A percentile compares a stretch with the other conserved stretches of the same genome.
Conservation (phyloP, 1,284 basidiomycete genomes). For the Neonothopanus nambi region DNA sequence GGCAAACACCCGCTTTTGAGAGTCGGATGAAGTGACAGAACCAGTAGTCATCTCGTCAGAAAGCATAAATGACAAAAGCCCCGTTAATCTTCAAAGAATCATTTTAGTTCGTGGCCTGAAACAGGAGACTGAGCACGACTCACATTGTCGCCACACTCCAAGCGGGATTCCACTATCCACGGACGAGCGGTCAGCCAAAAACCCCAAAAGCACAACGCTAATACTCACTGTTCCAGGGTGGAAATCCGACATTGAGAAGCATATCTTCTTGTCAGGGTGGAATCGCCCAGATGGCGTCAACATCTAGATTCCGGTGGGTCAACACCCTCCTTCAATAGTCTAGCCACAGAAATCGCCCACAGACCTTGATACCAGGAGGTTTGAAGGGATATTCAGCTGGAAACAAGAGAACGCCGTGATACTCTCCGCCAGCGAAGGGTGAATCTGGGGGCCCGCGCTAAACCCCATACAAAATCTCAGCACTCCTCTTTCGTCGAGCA, state of each 20-base stretch:
- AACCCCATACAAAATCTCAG: conserved; percentile 14
- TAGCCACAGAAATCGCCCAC: conserved; percentile 19
- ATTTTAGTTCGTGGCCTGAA: conserved; percentile 4
- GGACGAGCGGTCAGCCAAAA: conserved; percentile 9
- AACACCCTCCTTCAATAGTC: conserved; percentile 9
- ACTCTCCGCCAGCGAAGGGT: conserved; percentile 91
- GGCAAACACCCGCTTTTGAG: conserved; percentile 80
- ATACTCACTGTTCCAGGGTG: conserved; percentile 82
- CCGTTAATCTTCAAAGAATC: conserved; percentile 72
- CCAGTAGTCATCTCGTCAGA: conserved; percentile 97
- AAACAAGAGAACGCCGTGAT: conserved; percentile 87
- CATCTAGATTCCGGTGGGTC: conserved; percentile 58
- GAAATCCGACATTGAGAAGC: conserved; percentile 95
- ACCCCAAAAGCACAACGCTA: conserved; percentile 8
- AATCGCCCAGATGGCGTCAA: conserved; percentile 93
- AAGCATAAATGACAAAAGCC: conserved; percentile 93
- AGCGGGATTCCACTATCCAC: conserved; percentile 80
- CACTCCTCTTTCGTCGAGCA: not conserved
- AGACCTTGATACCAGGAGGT: conserved; percentile 91
- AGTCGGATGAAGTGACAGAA: conserved; percentile 79
- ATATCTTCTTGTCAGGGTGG: conserved; percentile 92
- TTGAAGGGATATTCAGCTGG: conserved; percentile 94
- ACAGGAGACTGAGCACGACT: conserved; percentile 32
- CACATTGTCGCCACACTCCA: conserved; percentile 94
- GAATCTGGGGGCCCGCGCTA: conserved; percentile 93